Conservation (phyloP, 257 asterid genomes). For the Mentha longifolia region DNA sequence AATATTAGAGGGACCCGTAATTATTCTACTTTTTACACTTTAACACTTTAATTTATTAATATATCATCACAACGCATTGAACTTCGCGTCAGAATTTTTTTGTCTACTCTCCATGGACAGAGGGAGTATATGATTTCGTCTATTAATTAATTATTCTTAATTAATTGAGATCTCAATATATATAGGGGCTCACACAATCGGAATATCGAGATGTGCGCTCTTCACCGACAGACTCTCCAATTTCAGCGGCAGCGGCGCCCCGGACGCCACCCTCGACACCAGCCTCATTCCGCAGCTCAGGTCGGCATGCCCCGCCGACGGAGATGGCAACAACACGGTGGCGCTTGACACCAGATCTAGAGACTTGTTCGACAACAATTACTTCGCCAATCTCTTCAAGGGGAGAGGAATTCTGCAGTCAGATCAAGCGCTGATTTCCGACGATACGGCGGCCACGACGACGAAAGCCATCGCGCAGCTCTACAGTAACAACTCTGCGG, state of each 20-base stretch:
- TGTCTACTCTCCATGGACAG: too few relatives aligned
- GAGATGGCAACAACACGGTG: constrained; percentile 69
- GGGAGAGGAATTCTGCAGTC: constrained; percentile 73
- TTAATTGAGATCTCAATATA: too few relatives aligned
- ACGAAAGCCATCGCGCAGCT: constrained; percentile 54
- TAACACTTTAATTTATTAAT: too few relatives aligned
- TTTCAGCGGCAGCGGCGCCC: constrained; percentile 71
- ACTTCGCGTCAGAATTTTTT: too few relatives aligned
- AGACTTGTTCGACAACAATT: constrained; percentile 72
- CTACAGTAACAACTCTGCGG: constrained; percentile 44
- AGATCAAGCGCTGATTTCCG: constrained; percentile 60
- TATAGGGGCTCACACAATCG: constrained; percentile 79
- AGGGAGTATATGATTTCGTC: too few relatives aligned
- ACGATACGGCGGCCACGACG: constrained; percentile 46
- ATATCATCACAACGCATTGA: too few relatives aligned
- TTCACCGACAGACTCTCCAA: constrained; percentile 67
- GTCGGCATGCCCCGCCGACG: constrained; percentile 48
- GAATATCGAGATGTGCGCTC: constrained; percentile 56
- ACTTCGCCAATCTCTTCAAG: constrained; percentile 59
- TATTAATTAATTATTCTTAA: too few relatives aligned
- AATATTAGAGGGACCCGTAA: too few relatives aligned
- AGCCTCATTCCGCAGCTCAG: constrained; percentile 50
- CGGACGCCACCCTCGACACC: constrained; percentile 63
- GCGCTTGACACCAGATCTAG: constrained; percentile 64
- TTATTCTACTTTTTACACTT: too few relatives aligned